Conservation (phyloP, 768 basidiomycete genomes). For the Amanita phalloides region DNA sequence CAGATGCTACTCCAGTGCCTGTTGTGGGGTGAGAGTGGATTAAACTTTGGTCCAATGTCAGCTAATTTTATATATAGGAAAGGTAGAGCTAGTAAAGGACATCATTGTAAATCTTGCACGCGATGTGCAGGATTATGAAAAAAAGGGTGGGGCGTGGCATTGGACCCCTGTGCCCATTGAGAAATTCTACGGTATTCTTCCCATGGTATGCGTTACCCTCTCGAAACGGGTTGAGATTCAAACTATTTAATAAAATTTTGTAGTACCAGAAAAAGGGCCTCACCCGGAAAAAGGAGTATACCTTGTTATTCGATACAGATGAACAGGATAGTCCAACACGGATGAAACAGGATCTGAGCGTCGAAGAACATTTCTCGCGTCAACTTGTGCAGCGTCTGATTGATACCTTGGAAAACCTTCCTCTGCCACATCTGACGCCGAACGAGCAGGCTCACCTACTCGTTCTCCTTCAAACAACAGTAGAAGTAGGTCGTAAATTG, state of each 20-base stretch:
- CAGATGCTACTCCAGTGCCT: slow-evolving; percentile 89
- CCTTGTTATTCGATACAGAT: slow-evolving; percentile 41
- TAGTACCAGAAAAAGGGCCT: neutral
- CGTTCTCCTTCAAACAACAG: slow-evolving; percentile 76
- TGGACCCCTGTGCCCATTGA: slow-evolving; percentile 51
- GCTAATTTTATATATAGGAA: slow-evolving; percentile 36
- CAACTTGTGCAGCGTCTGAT: slow-evolving; percentile 50
- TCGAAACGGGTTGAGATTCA: neutral
- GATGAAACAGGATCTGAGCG: neutral
- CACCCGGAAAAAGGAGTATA: slow-evolving; percentile 22
- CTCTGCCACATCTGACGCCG: slow-evolving; percentile 60
- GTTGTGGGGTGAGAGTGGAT: slow-evolving; percentile 63
- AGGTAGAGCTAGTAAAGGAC: slow-evolving; percentile 75
- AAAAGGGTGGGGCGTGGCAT: slow-evolving; percentile 10
- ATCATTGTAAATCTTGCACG: slow-evolving; percentile 62
- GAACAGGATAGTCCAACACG: slow-evolving; percentile 15
- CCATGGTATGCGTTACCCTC: slow-evolving; percentile 6
- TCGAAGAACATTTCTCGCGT: slow-evolving; percentile 45
- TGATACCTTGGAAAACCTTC: slow-evolving; percentile 47
- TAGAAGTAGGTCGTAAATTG: slow-evolving; percentile 50
- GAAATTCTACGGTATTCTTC: slow-evolving; percentile 28
- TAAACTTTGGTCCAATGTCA: neutral
- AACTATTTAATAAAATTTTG: no score
- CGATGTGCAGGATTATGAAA: slow-evolving; percentile 18
- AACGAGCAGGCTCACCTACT: slow-evolving; percentile 80